phyloP scores from a whole-genome alignment of 2,329 filamentous ascomycete species.

The Alternaria sp. region DNA sequence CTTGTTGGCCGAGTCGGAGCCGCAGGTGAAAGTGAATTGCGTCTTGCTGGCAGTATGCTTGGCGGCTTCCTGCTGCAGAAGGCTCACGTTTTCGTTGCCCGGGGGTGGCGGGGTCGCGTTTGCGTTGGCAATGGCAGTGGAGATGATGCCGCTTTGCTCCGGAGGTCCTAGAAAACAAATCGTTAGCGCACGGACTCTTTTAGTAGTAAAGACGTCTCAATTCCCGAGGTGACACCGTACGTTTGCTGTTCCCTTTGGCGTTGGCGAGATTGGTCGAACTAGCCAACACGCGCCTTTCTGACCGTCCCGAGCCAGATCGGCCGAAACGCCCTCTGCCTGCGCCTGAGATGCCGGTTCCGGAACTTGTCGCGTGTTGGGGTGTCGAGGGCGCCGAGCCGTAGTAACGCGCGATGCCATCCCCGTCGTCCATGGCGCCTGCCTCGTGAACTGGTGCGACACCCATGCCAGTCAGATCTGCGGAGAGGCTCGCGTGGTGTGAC shows the following conservation, averaged over 20 bases:
- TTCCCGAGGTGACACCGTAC: constrained; percentile 43
- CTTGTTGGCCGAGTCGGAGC: constrained; percentile 82
- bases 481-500: constrained; percentile 62
- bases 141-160: constrained; percentile 81
- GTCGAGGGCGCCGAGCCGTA: constrained; percentile 63
- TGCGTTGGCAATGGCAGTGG: constrained; percentile 87
- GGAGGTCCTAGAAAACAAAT: constrained; percentile 45
- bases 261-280: constrained; percentile 52
- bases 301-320: constrained; percentile 57
- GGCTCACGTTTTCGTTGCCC: constrained; percentile 79
- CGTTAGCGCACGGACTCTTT: constrained; percentile 46
- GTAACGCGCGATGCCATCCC: constrained; percentile 57
- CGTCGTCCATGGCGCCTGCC: constrained; percentile 53
- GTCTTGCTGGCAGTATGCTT: constrained; percentile 73
- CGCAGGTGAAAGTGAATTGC: constrained; percentile 96
- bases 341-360: constrained; percentile 76
- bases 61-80: constrained; percentile 72
- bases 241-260: constrained; percentile 50
- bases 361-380: constrained; percentile 53
- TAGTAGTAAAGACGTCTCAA: constrained; percentile 20
- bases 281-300: constrained; percentile 53
- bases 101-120: constrained; percentile 55
- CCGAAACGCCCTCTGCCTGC: constrained; percentile 84
- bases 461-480: constrained; percentile 69
- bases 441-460: constrained; percentile 59